phyloP scores from a whole-genome alignment of 345 rosid species.

The Citrus mangshanensis region DNA sequence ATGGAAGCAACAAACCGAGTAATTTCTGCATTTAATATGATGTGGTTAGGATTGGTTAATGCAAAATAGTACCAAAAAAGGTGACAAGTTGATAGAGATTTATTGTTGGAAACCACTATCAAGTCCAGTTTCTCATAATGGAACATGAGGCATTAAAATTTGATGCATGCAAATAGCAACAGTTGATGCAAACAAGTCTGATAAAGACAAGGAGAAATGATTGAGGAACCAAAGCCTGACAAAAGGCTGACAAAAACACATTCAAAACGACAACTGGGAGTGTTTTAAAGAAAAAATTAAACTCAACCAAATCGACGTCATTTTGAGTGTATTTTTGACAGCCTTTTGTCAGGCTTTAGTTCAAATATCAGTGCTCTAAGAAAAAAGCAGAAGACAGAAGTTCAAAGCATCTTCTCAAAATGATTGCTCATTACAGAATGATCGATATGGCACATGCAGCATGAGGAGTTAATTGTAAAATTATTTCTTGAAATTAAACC shows the following conservation, averaged over 20 bases:
- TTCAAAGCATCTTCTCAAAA: neutral
- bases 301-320: too few species aligned
- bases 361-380: too few species aligned
- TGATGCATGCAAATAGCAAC: neutral
- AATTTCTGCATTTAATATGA: conserved; percentile 15
- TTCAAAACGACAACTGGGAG: too few species aligned
- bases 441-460: neutral
- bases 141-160: neutral
- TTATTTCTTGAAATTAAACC: neutral
- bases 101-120: neutral
- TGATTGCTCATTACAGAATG: neutral
- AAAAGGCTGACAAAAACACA: too few species aligned
- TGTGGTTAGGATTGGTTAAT: neutral
- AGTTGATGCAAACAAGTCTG: neutral
- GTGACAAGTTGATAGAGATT: neutral
- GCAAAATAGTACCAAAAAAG: neutral
- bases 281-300: too few species aligned
- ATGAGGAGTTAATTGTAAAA: neutral
- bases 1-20: neutral
- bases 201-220: neutral
- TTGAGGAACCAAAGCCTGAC: too few species aligned
- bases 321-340: too few species aligned
- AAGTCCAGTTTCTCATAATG: neutral
- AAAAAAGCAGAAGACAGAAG: neutral
- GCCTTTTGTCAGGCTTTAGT: too few species aligned